Evolutionary conservation across 768 basidiomycete species (phyloP).

Genomic region (Paxillus involutus): DNA sequence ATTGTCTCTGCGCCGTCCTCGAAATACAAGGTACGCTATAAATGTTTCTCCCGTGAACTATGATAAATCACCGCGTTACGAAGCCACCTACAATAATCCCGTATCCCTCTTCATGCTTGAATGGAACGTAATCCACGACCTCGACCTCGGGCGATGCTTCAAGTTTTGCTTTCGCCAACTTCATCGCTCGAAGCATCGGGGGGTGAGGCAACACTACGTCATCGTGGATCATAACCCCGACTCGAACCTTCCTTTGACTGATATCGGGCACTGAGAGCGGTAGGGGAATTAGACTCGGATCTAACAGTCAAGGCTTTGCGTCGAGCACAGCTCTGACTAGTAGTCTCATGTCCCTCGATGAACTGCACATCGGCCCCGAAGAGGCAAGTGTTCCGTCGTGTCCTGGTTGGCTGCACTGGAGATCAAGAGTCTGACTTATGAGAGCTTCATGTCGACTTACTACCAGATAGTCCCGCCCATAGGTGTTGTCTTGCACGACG

Average conservation of each 20-base stretch:
- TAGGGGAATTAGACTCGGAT: constrained; percentile 35
- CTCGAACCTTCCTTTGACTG: constrained; percentile 27
- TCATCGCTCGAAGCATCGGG: constrained; percentile 42
- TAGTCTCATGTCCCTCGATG: constrained; percentile 25
- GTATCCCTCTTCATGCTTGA: constrained; percentile 34
- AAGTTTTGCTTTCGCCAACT: constrained; percentile 36
- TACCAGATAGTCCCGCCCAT: constrained; percentile 5
- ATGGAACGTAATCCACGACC: constrained; percentile 36
- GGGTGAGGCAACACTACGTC: constrained; percentile 39
- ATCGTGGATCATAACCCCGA: constrained; percentile 35
- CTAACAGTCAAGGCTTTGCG: constrained; percentile 40
- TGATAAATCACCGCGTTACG: background rate
- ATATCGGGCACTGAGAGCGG: constrained; percentile 23
- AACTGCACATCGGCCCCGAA: constrained; percentile 27
- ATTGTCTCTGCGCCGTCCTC: constrained; percentile 36
- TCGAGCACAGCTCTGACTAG: constrained; percentile 23
- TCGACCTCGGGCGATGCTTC: constrained; percentile 32
- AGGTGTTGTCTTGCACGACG: constrained; percentile 34
- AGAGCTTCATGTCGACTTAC: constrained; percentile 13
- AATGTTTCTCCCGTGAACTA: background rate
- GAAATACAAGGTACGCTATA: constrained; percentile 37
- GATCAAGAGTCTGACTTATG: constrained; percentile 12
- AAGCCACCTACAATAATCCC: constrained; percentile 28
- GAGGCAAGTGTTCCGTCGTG: constrained; percentile 12
- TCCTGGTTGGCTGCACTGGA: constrained; percentile 22